Base-by-base conservation (phyloP, 371 early-diverging fungal genomes). In the Rhizopus microsporus region DNA sequence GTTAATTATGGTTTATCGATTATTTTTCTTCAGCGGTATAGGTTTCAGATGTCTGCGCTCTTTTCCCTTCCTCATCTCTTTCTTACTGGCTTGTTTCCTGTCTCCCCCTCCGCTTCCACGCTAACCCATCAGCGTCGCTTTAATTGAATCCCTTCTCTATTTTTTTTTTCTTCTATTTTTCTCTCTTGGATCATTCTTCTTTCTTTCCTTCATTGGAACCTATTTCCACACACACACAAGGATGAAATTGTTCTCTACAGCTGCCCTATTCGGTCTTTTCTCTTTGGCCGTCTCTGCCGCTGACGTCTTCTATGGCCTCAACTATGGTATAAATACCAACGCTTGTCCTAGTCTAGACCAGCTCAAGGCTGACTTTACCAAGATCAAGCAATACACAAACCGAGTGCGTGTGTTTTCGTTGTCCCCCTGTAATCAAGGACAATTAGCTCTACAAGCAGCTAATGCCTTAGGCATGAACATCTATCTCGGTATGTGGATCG, bases 401-500 rank as follows among this genome's bases (percentile, higher is more conserved):
- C 72, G 77, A 44, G 71, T 86, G 4, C 77, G 84, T 53, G 80
- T 78, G 32, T 87, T 80, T 64, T 68, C 80, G 4, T 60, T 81
- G 48, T 65, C 69, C 10, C 72, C 72, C 49, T 87, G 87, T 57
- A 69, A 84, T 46, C 71, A 81, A 69, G 87, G 85, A 60, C 78
- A 72, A 63, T 31, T 83, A n/a, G 74, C 84, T 7, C 59, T 87
- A 34, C 71, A 78, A 38, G 88, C 88, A 7, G 76, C 83, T 32
- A 75, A 87, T 54, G 66, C 65, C 29, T 64, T 81, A 9, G 80
- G 75, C 39, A 82, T 84, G 81, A 69, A 77, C 33, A 59, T 84
- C 7, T 74, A 81, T 60, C 68, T 87, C 13, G 86, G 88, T 31
- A 68, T 85, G 77, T 86, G 86, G 88, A 67, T 87, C 40, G 78